phyloP scores from a whole-genome alignment of 768 basidiomycete species.

The Termitomyces sp. region DNA sequence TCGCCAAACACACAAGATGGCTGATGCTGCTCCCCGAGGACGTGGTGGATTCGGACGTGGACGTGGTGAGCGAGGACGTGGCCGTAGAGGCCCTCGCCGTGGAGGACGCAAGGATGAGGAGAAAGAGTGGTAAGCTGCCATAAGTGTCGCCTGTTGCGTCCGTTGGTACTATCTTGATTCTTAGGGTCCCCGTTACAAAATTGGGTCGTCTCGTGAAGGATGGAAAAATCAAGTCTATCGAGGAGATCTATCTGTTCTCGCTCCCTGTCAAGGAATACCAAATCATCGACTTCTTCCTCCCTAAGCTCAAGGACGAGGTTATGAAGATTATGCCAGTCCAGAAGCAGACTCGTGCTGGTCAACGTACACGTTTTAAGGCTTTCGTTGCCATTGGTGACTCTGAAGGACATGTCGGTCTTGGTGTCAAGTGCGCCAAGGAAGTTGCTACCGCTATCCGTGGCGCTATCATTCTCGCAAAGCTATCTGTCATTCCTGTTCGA shows the following conservation, averaged over 20 bases:
- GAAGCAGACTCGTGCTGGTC: conserved; percentile 99
- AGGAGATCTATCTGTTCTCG: conserved; percentile 99
- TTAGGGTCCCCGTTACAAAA: conserved; percentile 96
- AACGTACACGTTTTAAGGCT: conserved; percentile 99
- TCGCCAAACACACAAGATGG: conserved; percentile 47
- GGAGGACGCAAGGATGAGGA: conserved; percentile 99
- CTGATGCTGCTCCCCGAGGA: conserved; percentile 67
- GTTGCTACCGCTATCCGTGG: conserved; percentile 99
- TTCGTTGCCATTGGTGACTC: conserved; percentile 99
- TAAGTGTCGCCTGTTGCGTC: background rate
- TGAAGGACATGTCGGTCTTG: conserved; percentile 97
- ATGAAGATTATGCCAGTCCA: conserved; percentile 99
- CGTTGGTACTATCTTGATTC: conserved; percentile 3
- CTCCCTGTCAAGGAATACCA: conserved; percentile 99
- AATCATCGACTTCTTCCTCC: conserved; percentile 99
- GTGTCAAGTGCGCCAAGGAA: conserved; percentile 99
- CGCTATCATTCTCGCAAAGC: conserved; percentile 97
- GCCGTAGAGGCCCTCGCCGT: conserved; percentile 85
- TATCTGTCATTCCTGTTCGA: conserved; percentile 96
- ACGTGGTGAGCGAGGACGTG: conserved; percentile 88
- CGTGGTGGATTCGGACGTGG: conserved; percentile 80
- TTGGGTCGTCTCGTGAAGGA: conserved; percentile 99
- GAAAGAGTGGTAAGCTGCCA: conserved; percentile 86
- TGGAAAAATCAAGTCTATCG: conserved; percentile 99
- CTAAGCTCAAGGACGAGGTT: conserved; percentile 98